Conservation (phyloP, 2,329 filamentous ascomycete species). For the Botrytis fragariae region DNA sequence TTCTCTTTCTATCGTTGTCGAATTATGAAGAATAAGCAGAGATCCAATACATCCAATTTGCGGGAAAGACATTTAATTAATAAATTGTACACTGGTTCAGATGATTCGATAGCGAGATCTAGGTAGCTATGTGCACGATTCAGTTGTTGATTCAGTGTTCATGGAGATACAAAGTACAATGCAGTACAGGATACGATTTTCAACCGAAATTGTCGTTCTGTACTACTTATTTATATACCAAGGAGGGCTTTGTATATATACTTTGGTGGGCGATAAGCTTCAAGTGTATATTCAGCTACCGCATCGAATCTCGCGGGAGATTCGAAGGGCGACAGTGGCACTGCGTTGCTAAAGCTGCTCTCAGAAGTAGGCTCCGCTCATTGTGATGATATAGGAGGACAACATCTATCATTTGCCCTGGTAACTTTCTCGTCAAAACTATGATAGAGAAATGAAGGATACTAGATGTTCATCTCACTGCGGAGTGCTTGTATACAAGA, state of each 20-base stretch:
- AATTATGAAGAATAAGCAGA: not conserved
- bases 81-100: not conserved
- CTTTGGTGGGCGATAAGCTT: no score
- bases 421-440: no score
- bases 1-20: not conserved
- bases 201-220: not conserved
- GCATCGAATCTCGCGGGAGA: no score
- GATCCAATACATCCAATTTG: constrained; percentile 3
- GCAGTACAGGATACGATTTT: not conserved
- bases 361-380: no score
- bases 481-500: not conserved
- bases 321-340: not conserved
- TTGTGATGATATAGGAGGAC: not conserved
- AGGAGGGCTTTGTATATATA: not conserved
- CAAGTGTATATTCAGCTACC: not conserved
- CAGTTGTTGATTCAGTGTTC: not conserved
- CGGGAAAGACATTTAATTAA: constrained; percentile 2
- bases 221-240: not conserved
- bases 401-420: not conserved
- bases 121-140: no score
- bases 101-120: not conserved
- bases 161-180: not conserved
- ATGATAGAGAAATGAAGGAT: not conserved
- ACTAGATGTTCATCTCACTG: no score
- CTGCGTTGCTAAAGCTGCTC: not conserved